phyloP scores from a whole-genome alignment of 1,139 yeast species.

The Blastobotrys malaysiensis region DNA sequence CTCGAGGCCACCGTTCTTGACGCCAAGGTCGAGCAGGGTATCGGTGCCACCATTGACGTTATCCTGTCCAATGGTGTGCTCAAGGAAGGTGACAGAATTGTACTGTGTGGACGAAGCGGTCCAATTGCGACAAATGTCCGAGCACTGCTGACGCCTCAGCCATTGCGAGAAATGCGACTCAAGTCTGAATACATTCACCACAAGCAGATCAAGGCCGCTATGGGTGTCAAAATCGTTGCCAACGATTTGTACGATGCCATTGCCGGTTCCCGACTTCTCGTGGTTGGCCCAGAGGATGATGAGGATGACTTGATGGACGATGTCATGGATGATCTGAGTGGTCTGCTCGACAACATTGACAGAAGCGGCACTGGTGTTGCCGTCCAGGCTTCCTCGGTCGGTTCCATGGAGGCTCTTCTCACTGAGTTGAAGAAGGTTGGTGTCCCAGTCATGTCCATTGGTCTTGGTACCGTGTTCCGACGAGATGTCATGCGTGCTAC shows the following conservation, averaged over 20 bases:
- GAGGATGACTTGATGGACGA: slow-evolving; percentile 98
- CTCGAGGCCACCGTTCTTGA: slow-evolving; percentile 95
- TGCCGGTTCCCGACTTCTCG: slow-evolving; percentile 94
- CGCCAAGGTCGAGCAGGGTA: slow-evolving; percentile 98
- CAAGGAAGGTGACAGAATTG: slow-evolving; percentile 91
- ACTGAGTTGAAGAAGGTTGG: slow-evolving; percentile 98
- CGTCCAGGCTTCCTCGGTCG: slow-evolving; percentile 97
- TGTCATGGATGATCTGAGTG: slow-evolving; percentile 97
- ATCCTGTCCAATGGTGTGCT: slow-evolving; percentile 91
- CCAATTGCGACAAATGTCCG: slow-evolving; percentile 97
- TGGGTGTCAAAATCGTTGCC: slow-evolving; percentile 98
- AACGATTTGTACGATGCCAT: slow-evolving; percentile 97
- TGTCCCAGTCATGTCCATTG: slow-evolving; percentile 98
- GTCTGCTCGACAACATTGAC: slow-evolving; percentile 90
- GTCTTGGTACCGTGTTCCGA: slow-evolving; percentile 95
- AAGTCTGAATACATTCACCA: slow-evolving; percentile 93
- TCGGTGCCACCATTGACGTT: slow-evolving; percentile 98
- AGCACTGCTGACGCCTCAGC: slow-evolving; percentile 96
- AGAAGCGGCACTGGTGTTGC: slow-evolving; percentile 93
- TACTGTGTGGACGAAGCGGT: slow-evolving; percentile 96
- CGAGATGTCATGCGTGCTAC: slow-evolving; percentile 98
- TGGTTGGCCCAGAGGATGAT: slow-evolving; percentile 95
- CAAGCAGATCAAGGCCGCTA: slow-evolving; percentile 96
- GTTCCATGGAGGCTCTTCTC: slow-evolving; percentile 92
- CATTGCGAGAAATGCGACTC: slow-evolving; percentile 90